A percentile compares a stretch with the other conserved stretches of the same genome.
These are phyloP conservation scores for Elaeis guineensis DNA, from an alignment of 176 grass and related monocot genomes.

Conservation along the genomic window DNA sequence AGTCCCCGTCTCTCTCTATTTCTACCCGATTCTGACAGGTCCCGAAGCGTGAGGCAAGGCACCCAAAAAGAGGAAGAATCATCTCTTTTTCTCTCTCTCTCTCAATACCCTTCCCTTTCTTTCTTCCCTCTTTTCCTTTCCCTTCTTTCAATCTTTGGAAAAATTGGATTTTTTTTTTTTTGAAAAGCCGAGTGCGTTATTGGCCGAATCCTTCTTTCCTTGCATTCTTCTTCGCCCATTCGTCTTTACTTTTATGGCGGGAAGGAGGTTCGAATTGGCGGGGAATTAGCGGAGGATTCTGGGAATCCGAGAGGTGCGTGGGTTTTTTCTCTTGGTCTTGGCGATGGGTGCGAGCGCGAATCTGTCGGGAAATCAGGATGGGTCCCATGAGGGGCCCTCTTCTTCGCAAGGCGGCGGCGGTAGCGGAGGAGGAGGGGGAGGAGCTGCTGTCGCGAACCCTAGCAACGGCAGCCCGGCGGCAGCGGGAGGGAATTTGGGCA, in stretches of 20 bases:
- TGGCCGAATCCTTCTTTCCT: background rate
- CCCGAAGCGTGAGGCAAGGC: too few species aligned
- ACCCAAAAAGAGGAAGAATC: too few species aligned
- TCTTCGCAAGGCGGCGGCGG: background rate
- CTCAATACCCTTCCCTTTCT: too few species aligned
- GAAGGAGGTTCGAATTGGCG: slow-evolving; percentile 2
- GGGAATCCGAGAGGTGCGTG: background rate
- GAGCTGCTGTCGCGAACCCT: slow-evolving; percentile 52
- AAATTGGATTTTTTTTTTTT: too few species aligned
- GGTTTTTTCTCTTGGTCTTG: background rate
- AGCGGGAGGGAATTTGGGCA: slow-evolving; percentile 19
- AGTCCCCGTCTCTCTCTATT: too few species aligned
- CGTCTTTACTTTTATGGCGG: background rate
- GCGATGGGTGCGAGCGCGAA: slow-evolving; percentile 9
- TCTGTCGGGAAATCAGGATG: slow-evolving; percentile 1
- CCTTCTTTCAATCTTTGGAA: too few species aligned
- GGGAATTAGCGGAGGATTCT: background rate
- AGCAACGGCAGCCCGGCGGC: slow-evolving; percentile 34
- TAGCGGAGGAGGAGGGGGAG: slow-evolving; percentile 17
- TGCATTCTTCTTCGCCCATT: background rate
- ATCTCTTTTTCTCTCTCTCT: too few species aligned
- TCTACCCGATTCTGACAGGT: too few species aligned
- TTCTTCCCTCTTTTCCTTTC: too few species aligned
- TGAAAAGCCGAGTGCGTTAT: too few species aligned
- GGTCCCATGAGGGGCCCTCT: background rate